A percentile compares a stretch with the other conserved stretches of the same genome.
These are phyloP conservation scores for Starmera stellimalicola DNA, from an alignment of 1,139 yeast genomes.

Conservation along the genomic window DNA sequence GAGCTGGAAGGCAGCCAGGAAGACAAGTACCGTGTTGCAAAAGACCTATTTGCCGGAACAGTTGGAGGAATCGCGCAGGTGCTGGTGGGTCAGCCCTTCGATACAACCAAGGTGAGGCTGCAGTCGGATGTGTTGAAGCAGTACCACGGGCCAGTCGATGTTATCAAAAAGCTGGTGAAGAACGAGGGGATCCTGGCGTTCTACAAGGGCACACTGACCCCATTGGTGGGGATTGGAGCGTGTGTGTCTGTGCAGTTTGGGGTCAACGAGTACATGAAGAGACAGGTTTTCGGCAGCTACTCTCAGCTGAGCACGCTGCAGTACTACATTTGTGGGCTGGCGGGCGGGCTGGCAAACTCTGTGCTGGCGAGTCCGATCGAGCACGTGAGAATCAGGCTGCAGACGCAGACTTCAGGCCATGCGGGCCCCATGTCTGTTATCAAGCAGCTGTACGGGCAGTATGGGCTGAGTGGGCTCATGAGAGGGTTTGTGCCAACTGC, in stretches of 20 bases:
- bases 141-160: slow-evolving; percentile 68
- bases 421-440: slow-evolving; percentile 79
- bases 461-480: slow-evolving; percentile 55
- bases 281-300: slow-evolving; percentile 41
- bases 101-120: slow-evolving; percentile 83
- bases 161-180: slow-evolving; percentile 54
- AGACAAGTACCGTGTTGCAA: slow-evolving; percentile 43
- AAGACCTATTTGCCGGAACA: slow-evolving; percentile 85
- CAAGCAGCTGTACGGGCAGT: slow-evolving; percentile 40
- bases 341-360: slow-evolving; percentile 85
- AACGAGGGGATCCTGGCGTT: slow-evolving; percentile 78
- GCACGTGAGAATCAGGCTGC: slow-evolving; percentile 84
- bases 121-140: slow-evolving; percentile 79
- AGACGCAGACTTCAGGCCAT: slow-evolving; percentile 49
- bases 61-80: slow-evolving; percentile 94
- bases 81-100: slow-evolving; percentile 93
- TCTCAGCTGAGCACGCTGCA: slow-evolving; percentile 39
- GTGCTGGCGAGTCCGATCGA: slow-evolving; percentile 87
- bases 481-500: slow-evolving; percentile 76
- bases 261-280: slow-evolving; percentile 88
- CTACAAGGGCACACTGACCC: slow-evolving; percentile 83
- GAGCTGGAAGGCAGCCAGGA: slow-evolving; percentile 6
- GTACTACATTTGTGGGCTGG: slow-evolving; percentile 73
- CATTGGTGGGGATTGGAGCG: slow-evolving; percentile 89
- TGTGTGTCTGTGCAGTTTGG: slow-evolving; percentile 84